Conservation (phyloP, 768 basidiomycete species). For the Mrakia frigida region DNA sequence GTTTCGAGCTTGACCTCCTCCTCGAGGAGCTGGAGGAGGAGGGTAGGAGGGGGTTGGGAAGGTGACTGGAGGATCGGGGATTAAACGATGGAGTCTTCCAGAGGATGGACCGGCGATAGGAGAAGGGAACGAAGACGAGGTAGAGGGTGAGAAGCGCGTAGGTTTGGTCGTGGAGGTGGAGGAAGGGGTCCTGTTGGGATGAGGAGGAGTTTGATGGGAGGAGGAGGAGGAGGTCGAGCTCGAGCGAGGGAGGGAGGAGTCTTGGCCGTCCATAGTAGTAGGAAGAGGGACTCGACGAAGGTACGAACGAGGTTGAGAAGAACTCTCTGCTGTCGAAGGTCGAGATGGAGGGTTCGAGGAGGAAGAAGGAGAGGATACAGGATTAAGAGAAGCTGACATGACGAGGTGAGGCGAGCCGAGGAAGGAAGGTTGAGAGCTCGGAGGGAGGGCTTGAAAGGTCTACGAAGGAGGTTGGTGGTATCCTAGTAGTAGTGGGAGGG, state of each 20-base stretch:
- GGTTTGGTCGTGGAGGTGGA: background rate
- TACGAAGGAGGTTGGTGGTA: no score
- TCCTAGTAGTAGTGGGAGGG: no score
- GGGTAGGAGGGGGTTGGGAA: slow-evolving; percentile 19
- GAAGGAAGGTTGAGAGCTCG: no score
- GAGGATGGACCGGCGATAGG: background rate
- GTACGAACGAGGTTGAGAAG: background rate
- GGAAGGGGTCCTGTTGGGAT: background rate
- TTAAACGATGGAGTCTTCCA: background rate
- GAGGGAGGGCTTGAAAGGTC: no score
- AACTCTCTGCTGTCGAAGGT: background rate
- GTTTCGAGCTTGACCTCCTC: background rate
- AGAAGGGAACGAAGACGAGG: background rate
- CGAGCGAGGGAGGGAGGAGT: background rate
- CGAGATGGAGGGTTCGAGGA: background rate
- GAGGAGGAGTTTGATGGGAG: background rate
- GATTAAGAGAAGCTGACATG: background rate
- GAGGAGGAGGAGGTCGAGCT: background rate
- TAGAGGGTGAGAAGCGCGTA: background rate
- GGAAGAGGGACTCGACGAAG: slow-evolving; percentile 2
- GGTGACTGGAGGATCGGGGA: background rate
- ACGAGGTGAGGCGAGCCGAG: background rate
- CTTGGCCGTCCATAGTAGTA: background rate
- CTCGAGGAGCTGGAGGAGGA: slow-evolving; percentile 3
- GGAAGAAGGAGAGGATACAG: background rate